phyloP scores from a whole-genome alignment of 768 basidiomycete species.

The Mycena polygramma region DNA sequence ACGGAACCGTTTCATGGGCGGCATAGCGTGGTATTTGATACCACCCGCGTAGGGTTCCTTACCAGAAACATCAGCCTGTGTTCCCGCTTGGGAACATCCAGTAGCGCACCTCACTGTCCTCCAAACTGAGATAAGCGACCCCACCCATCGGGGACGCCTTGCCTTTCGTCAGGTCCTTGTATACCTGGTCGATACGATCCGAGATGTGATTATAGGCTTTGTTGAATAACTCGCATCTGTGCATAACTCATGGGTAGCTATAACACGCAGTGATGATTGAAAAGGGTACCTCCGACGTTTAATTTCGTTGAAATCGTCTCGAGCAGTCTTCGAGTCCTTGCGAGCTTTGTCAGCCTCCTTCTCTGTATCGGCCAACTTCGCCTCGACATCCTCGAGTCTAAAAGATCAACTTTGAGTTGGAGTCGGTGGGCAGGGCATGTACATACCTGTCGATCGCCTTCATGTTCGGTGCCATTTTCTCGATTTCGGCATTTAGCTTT shows the following conservation, averaged over 20 bases:
- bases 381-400: constrained; percentile 87
- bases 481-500: constrained; percentile 84
- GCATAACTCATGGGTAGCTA: background rate
- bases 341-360: constrained; percentile 93
- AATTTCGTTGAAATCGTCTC: constrained; percentile 91
- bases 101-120: constrained; percentile 88
- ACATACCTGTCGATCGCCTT: constrained; percentile 92
- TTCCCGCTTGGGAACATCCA: background rate
- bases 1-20: constrained; percentile 98
- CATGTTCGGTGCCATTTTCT: constrained; percentile 95
- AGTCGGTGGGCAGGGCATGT: background rate
- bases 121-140: constrained; percentile 95
- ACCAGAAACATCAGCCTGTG: background rate
- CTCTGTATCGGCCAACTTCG: constrained; percentile 89
- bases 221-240: constrained; percentile 87
- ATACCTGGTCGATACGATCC: constrained; percentile 93
- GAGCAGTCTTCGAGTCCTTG: constrained; percentile 89
- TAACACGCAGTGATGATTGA: background rate
- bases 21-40: constrained; percentile 99
- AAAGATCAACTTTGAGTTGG: constrained; percentile 1
- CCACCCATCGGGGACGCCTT: constrained; percentile 95
- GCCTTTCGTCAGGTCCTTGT: constrained; percentile 98
- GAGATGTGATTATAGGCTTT: constrained; percentile 97
- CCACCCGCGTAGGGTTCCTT: constrained; percentile 66
- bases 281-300: constrained; percentile 77